phyloP scores from a whole-genome alignment of 2,329 filamentous ascomycete genomes.

The Cercospora sp. region DNA sequence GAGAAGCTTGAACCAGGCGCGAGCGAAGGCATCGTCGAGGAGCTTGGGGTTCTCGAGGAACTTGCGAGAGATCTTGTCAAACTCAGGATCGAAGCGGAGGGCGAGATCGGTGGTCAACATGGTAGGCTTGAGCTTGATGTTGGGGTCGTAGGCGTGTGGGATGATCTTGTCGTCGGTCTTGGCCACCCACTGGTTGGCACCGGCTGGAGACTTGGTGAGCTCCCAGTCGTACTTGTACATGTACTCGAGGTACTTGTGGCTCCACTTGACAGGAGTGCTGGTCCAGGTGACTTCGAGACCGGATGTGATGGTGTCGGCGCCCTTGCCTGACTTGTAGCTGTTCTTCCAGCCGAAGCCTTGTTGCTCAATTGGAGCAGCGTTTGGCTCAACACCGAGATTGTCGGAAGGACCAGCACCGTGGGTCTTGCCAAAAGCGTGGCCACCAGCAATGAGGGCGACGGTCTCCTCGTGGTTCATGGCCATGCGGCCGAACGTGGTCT shows the following conservation, averaged over 20 bases:
- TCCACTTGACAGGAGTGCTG: constrained; percentile 73
- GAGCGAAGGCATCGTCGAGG: constrained; percentile 67
- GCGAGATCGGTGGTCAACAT: constrained; percentile 78
- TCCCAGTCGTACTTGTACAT: constrained; percentile 80
- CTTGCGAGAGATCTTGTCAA: constrained; percentile 72
- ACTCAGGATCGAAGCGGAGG: constrained; percentile 68
- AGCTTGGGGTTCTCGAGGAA: constrained; percentile 69
- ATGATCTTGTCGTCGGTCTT: constrained; percentile 67
- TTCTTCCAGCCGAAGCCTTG: constrained; percentile 75
- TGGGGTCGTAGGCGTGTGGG: constrained; percentile 68
- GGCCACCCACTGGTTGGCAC: constrained; percentile 75
- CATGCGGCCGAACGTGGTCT: constrained; percentile 74
- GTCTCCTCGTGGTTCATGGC: constrained; percentile 83
- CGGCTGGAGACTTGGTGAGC: constrained; percentile 70
- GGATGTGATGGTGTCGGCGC: constrained; percentile 70
- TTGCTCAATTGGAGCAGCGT: constrained; percentile 61
- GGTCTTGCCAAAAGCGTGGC: constrained; percentile 78
- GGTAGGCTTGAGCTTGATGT: constrained; percentile 70
- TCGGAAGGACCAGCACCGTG: constrained; percentile 68
- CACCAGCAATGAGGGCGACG: constrained; percentile 74
- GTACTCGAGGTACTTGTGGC: constrained; percentile 71
- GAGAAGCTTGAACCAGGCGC: constrained; percentile 80
- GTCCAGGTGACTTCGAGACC: constrained; percentile 81
- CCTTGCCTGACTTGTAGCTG: constrained; percentile 64
- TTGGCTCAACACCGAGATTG: constrained; percentile 67